phyloP scores from a whole-genome alignment of 441 rosid species.

The Eutrema salsugineum region DNA sequence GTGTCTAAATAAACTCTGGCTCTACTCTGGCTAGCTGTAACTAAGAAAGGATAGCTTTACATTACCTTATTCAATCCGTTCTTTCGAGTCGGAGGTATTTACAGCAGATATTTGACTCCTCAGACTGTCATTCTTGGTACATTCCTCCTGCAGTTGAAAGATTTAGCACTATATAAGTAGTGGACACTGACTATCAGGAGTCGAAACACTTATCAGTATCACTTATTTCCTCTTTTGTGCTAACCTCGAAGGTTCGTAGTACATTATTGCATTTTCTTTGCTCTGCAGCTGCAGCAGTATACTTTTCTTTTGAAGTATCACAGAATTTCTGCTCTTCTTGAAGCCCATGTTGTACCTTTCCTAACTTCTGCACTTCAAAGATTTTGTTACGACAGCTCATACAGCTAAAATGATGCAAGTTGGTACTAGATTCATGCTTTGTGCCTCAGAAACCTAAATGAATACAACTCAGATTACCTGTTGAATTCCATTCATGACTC shows the following conservation, averaged over 20 bases:
- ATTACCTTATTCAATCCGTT: conserved; percentile 9
- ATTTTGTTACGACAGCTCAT: neutral
- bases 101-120: conserved; percentile 20
- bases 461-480: conserved; percentile 41
- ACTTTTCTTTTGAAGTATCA: conserved; percentile 48
- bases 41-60: neutral
- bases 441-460: neutral
- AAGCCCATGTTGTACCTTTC: conserved; percentile 50
- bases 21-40: neutral
- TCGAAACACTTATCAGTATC: neutral
- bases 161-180: conserved; percentile 4
- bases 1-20: neutral
- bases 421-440: neutral
- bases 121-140: conserved; percentile 53
- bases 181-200: neutral
- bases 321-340: conserved; percentile 62
- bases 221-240: neutral
- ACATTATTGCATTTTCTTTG: conserved; percentile 54
- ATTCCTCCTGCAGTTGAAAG: conserved; percentile 52
- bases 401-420: neutral
- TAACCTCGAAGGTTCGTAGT: conserved; percentile 64
- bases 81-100: conserved; percentile 10
- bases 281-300: conserved; percentile 56
- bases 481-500: conserved; percentile 72
- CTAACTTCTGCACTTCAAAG: conserved; percentile 57